These are phyloP conservation scores for Grosmannia serpens DNA, from an alignment of 2,329 filamentous ascomycete genomes.

Conservation along the genomic window DNA sequence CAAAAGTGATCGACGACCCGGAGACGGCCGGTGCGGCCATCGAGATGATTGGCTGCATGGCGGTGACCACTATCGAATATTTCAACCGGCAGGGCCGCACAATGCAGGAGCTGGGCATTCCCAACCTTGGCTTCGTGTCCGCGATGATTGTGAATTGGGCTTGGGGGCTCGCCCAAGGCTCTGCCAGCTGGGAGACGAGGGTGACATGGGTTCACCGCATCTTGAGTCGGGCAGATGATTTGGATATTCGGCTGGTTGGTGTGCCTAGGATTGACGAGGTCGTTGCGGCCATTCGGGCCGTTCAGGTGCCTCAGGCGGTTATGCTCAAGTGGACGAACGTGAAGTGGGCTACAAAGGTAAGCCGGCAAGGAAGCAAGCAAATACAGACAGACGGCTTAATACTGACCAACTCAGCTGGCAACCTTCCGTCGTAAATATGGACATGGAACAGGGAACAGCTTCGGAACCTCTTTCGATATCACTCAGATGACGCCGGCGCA, in stretches of 20 bases:
- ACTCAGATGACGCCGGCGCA: background rate
- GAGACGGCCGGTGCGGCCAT: background rate
- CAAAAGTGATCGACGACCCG: background rate
- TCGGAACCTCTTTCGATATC: background rate
- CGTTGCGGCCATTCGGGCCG: background rate
- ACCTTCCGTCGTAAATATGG: background rate
- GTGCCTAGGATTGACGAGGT: slow-evolving; percentile 31
- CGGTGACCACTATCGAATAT: background rate
- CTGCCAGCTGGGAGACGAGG: background rate
- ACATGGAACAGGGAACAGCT: background rate
- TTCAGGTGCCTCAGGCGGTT: background rate
- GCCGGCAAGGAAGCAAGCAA: background rate
- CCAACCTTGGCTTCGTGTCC: background rate
- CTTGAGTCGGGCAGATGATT: background rate
- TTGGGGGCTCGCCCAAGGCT: background rate
- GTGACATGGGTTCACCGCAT: background rate
- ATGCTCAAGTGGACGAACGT: background rate
- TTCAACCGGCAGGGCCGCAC: background rate
- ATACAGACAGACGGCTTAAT: too few relatives aligned
- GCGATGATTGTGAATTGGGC: background rate
- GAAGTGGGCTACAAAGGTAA: background rate
- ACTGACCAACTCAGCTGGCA: background rate
- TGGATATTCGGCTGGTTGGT: slow-evolving; percentile 19
- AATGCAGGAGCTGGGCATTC: background rate
- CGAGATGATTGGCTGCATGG: background rate